Percentiles rank a stretch among this genome's conserved stretches.
These are phyloP conservation scores for Gaertneriomyces sp. DNA, from an alignment of 192 early-diverging fungal genomes.

Conservation along the genomic window DNA sequence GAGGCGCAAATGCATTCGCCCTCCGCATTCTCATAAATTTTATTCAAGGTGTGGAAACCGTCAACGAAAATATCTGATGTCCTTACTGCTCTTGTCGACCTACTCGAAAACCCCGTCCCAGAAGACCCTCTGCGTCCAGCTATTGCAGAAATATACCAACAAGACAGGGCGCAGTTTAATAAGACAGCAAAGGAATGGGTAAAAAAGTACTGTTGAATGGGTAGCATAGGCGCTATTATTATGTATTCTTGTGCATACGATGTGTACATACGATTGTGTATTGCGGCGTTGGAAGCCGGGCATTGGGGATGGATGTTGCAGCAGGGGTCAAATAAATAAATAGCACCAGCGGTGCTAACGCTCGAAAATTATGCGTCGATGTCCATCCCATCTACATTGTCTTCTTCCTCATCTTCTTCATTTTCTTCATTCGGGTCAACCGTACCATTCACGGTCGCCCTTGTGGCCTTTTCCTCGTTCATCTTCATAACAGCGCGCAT, in stretches of 20 bases:
- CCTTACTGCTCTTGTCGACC: conserved; percentile 54
- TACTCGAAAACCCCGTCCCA: conserved; percentile 74
- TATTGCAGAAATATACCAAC: conserved; percentile 70
- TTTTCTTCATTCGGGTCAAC: background rate
- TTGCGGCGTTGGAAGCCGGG: too few species aligned
- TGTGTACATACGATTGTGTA: too few species aligned
- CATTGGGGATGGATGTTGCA: too few species aligned
- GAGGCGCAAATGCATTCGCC: background rate
- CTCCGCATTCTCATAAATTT: background rate
- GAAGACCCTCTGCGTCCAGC: conserved; percentile 74
- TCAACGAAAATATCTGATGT: conserved; percentile 69
- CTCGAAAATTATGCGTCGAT: conserved; percentile 5
- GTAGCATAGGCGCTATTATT: background rate
- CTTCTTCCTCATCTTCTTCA: background rate
- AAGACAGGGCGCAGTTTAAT: conserved; percentile 57
- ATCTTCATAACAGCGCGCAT: background rate
- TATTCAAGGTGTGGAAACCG: conserved; percentile 69
- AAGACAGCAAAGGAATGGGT: conserved; percentile 73
- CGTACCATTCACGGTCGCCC: background rate
- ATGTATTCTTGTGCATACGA: too few species aligned
- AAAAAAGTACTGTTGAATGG: conserved; percentile 53
- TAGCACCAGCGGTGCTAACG: too few species aligned
- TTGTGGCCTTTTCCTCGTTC: background rate
- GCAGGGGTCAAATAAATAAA: too few species aligned
- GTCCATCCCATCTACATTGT: conserved; percentile 11